Base-by-base conservation (phyloP, 164 flowering plant genomes). In the Stephania cephalantha region DNA sequence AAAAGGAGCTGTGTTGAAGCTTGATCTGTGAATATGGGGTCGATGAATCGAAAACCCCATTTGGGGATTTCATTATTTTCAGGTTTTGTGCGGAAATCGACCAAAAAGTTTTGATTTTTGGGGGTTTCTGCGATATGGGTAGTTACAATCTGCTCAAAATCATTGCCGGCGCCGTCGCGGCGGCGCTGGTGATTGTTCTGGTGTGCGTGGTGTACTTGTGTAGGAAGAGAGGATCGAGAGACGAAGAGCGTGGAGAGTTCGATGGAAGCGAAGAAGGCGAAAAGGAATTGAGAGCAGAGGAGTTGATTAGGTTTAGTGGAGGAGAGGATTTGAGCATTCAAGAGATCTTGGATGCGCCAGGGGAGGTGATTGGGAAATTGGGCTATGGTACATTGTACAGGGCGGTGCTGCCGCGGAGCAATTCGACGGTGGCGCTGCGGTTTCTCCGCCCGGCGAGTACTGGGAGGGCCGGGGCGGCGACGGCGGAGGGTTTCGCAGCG, bases 301-400 rank as follows among this genome's bases (percentile, higher is more conserved):
- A 88, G 29, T 78, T 92, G 86, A 73, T 91, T 13, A 81, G 75
- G 52, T 93, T 91, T 78, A 73, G 78, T 11, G 97, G 90, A 2
- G 95, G 93, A 1, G 88, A 90, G 74, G 88, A 84, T 75, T 85
- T 93, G 0, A 86, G 87, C 4, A 82, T 89, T 1, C 70, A 74
- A 64, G 99, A 93, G 73, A 91, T 95, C 12, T 78, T 95, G 55
- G 99, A 95, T 68, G 97, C 99, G 42, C 94, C 97, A 0, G 99
- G 99, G 5, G 97, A 95, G 74, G 99, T 95, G 25, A 90, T 93
- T 1, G 98, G 99, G 65, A 95, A 91, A 78, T 93, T 97, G 5
- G 84, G 87, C 64, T 90, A 88, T 74, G 99, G 99, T n/a, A 95
- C 99, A 0, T 70, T 95, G 78, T 95, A 95, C 74, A 87, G 81